Base-by-base conservation (phyloP, 495 filamentous ascomycete species). In the Wilcoxina mikolae region DNA sequence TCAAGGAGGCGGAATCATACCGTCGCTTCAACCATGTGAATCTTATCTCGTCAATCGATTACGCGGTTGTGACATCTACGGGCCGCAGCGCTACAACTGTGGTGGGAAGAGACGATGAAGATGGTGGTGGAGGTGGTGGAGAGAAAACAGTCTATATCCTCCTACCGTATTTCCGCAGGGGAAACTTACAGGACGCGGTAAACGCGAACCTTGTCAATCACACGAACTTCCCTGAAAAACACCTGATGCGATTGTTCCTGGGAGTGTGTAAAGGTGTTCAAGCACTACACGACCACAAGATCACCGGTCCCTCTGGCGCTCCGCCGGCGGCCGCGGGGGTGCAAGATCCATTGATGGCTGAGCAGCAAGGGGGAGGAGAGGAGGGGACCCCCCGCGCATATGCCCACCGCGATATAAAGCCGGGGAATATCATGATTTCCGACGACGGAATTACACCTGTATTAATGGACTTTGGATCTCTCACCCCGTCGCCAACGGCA, bases 151-250 rank as follows among this genome's bases (percentile, higher is more conserved):
- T 96, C 20, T 96, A 96, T 64, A 93, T 98, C 56, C 71, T 98
- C 26, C 76, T 98, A 15, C 91, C 91, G 4, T 98, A 96, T 68
- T 98, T 94, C 69, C 76, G 86, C 56, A 74, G 91, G 38, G 91
- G 91, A 18, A 98, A 98, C 62, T 75, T 98, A 25, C 91, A 98
- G 67, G 91, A 98, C 70, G 83, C 90, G 41, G 95, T 98, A 73
- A 98, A 98, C 65, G 91, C 91, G 56, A 98, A 98, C 68, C 70
- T 96, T 47, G 89, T 98, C 73, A 96, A 98, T 68, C 87, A 94
- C 58, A 85, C 85, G n/a, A 77, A 74, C 45, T 95, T 98, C 64
- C 91, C 91, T 0, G 89, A 94, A 72, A 78, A 81, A 69, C 73
- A 79, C 58, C 71, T 98, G 44, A 89, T 96, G 90, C 73, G 78